phyloP scores from a whole-genome alignment of 768 basidiomycete genomes.

The Kwoniella mangroviensis region DNA sequence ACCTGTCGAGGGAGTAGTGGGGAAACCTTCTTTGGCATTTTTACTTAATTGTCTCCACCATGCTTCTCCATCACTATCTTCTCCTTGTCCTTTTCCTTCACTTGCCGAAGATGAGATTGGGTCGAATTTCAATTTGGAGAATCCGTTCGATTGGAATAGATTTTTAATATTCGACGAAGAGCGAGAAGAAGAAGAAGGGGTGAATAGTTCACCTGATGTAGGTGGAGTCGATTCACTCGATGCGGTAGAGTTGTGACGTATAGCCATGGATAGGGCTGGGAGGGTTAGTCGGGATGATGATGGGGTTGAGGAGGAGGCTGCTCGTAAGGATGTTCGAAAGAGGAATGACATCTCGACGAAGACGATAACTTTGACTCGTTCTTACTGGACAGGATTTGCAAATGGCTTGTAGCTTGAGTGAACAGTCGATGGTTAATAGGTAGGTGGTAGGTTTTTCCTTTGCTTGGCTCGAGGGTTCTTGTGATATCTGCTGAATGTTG shows the following conservation, averaged over 20 bases:
- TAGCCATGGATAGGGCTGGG: neutral
- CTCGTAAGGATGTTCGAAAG: slow-evolving; percentile 1
- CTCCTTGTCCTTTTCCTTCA: neutral
- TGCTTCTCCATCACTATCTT: slow-evolving; percentile 1
- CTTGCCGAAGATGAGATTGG: neutral
- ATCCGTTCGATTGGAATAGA: neutral
- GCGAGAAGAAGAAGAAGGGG: slow-evolving; percentile 1
- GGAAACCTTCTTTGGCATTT: slow-evolving; percentile 1
- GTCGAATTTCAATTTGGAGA: neutral
- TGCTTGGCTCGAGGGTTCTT: too few species aligned
- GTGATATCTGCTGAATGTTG: too few species aligned
- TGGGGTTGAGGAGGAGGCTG: neutral
- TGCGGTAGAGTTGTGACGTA: neutral
- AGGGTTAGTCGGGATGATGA: slow-evolving; percentile 1
- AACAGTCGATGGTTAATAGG: too few species aligned
- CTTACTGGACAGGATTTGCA: too few species aligned
- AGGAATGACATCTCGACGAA: slow-evolving; percentile 4
- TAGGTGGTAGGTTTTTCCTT: too few species aligned
- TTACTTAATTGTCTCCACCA: slow-evolving; percentile 15
- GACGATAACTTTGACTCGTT: too few species aligned
- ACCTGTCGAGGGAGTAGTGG: slow-evolving; percentile 8
- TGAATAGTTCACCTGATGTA: slow-evolving; percentile 29
- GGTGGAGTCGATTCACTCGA: slow-evolving; percentile 32
- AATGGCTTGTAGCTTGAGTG: too few species aligned
- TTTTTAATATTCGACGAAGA: neutral